A percentile compares a stretch with the other conserved stretches of the same genome.
Conservation (phyloP, 495 filamentous ascomycete species). For the Mytilinidion resinicola region DNA sequence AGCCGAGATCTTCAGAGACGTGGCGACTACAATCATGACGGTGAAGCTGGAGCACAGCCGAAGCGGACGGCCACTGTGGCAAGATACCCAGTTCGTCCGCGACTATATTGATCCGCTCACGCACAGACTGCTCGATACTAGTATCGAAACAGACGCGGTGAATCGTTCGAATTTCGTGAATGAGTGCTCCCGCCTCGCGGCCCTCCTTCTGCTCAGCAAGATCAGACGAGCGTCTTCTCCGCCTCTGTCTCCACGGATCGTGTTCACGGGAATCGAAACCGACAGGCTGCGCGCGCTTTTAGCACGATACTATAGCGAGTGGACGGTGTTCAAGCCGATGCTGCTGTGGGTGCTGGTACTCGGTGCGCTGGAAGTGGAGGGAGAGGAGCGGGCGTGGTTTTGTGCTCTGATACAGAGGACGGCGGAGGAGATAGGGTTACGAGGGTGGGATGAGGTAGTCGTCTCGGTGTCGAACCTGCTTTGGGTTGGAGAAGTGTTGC, state of each 20-base stretch:
- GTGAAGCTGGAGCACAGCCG: not conserved
- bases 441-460: conserved; percentile 9
- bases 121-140: conserved; percentile 3
- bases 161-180: not conserved
- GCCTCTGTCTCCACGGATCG: too few relatives aligned
- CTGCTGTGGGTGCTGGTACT: conserved; percentile 4
- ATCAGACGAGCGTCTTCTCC: conserved; percentile 10
- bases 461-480: conserved; percentile 9
- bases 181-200: conserved; percentile 9
- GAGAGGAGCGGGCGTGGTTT: conserved; percentile 8
- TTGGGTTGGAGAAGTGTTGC: conserved; percentile 6
- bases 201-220: conserved; percentile 6
- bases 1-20: conserved; percentile 9
- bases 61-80: conserved; percentile 6
- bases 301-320: not conserved
- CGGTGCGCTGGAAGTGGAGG: conserved; percentile 5
- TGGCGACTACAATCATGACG: conserved; percentile 3
- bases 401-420: conserved; percentile 4
- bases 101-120: conserved; percentile 5
- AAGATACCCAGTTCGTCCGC: not conserved
- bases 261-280: conserved; percentile 9
- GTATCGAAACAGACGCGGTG: conserved; percentile 3
- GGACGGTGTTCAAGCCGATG: conserved; percentile 9
- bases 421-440: not conserved
- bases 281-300: conserved; percentile 4